These are phyloP conservation scores for Daedaleopsis sinensis DNA, from an alignment of 768 basidiomycete genomes.

Conservation along the genomic window DNA sequence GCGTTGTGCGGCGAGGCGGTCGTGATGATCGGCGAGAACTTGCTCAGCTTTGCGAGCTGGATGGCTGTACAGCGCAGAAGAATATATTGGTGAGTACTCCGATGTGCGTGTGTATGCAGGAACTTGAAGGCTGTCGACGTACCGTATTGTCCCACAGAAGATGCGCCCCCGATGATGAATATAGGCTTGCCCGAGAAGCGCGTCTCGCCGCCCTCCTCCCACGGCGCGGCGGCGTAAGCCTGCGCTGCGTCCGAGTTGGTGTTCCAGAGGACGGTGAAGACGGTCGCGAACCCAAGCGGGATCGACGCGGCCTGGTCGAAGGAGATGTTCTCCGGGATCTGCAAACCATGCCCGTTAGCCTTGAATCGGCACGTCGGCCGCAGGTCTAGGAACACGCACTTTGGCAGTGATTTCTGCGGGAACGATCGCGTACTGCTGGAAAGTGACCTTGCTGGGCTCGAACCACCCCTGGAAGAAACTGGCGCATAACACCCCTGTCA, in stretches of 20 bases:
- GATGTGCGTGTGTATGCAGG: not conserved
- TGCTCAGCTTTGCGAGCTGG: conserved; percentile 30
- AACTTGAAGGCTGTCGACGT: conserved; percentile 14
- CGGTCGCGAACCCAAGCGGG: conserved; percentile 43
- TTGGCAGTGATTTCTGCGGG: conserved; percentile 32
- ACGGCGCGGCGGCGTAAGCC: conserved; percentile 21
- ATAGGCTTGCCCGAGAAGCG: conserved; percentile 29
- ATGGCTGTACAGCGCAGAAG: conserved; percentile 22
- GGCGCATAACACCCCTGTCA: not conserved
- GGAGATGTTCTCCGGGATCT: conserved; percentile 41
- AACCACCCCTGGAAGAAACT: conserved; percentile 30
- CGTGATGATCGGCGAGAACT: no score
- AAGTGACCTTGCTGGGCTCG: conserved; percentile 17
- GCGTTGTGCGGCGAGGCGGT: no score
- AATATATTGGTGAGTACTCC: not conserved
- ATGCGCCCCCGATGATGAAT: conserved; percentile 31
- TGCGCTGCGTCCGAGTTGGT: conserved; percentile 10
- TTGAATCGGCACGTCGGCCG: not conserved
- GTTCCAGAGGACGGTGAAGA: conserved; percentile 39
- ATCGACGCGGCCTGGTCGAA: conserved; percentile 46
- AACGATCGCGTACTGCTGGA: conserved; percentile 32
- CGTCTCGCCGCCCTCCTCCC: conserved; percentile 27
- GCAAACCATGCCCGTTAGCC: not conserved
- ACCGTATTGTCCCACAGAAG: conserved; percentile 36
- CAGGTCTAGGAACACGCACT: not conserved